Conservation (phyloP, 805 yeast species). For the Pichia cabralensis region DNA sequence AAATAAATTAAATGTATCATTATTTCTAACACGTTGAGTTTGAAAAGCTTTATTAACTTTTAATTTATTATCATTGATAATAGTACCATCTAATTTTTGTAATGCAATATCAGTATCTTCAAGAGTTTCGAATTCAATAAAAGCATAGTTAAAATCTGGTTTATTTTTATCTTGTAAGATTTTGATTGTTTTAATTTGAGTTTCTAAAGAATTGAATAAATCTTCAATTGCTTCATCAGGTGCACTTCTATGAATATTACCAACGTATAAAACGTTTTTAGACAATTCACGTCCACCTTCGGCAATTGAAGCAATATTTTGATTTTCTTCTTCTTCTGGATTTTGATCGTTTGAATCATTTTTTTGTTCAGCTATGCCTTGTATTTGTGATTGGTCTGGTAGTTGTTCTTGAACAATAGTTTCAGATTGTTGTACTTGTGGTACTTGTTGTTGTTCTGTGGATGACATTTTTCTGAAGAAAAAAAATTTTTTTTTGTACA, state of each 20-base stretch:
- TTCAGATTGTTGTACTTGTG: no score
- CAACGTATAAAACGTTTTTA: slow-evolving; percentile 65
- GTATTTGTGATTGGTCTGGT: no score
- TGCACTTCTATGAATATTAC: slow-evolving; percentile 56
- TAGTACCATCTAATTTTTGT: slow-evolving; percentile 45
- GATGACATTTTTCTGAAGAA: no score
- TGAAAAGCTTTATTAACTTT: slow-evolving; percentile 79
- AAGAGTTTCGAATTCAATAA: slow-evolving; percentile 59
- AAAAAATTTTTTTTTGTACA: no score
- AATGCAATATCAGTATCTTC: slow-evolving; percentile 55
- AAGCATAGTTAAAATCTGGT: slow-evolving; percentile 71
- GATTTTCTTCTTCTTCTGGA: no score
- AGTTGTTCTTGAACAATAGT: no score
- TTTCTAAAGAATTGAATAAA: slow-evolving; percentile 44
- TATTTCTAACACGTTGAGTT: slow-evolving; percentile 54
- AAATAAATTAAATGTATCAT: slow-evolving; percentile 57
- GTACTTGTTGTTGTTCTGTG: no score
- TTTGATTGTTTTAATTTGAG: slow-evolving; percentile 55
- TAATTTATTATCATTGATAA: slow-evolving; percentile 44
- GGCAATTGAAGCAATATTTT: no score
- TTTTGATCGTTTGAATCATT: no score
- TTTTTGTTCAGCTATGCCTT: no score
- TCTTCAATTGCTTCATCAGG: slow-evolving; percentile 54
- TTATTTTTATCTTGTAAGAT: slow-evolving; percentile 67
- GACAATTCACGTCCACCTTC: slow-evolving; percentile 83